Percentiles rank a stretch among this genome's conserved stretches.
phyloP scores from a whole-genome alignment of 345 rosid genomes.

The Aegle marmelos region DNA sequence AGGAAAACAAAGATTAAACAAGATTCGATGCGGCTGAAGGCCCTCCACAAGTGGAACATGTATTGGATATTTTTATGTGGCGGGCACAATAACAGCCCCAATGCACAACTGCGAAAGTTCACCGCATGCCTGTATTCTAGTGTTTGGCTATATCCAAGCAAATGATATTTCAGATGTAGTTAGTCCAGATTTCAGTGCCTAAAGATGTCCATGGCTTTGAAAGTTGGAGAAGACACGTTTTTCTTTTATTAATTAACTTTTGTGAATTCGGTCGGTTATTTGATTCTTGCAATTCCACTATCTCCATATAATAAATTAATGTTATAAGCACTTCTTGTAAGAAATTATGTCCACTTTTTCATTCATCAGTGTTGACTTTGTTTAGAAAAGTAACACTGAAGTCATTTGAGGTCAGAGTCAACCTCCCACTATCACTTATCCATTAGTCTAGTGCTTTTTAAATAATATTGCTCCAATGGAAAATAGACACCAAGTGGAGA shows the following conservation, averaged over 20 bases:
- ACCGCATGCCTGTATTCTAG: too few relatives aligned
- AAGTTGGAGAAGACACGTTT: too few relatives aligned
- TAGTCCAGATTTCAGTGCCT: neutral
- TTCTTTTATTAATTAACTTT: neutral
- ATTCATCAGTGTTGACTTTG: conserved; percentile 14
- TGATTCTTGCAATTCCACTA: neutral
- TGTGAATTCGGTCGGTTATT: neutral
- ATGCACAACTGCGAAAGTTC: too few relatives aligned
- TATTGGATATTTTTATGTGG: neutral
- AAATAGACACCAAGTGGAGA: neutral
- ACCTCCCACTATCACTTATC: conserved; percentile 27
- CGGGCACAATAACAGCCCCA: neutral
- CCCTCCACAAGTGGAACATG: neutral
- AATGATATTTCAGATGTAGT: too few relatives aligned
- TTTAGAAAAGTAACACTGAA: neutral
- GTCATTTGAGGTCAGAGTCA: conserved; percentile 10
- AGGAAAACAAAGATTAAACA: neutral
- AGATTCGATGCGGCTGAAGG: neutral
- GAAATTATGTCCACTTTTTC: conserved; percentile 8
- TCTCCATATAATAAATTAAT: neutral
- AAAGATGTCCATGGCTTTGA: neutral
- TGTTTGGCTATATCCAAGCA: too few relatives aligned
- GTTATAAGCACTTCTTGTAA: conserved; percentile 2
- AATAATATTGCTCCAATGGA: conserved; percentile 1
- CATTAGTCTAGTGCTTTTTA: conserved; percentile 3